These are phyloP conservation scores for Saksenaea vasiformis DNA, from an alignment of 371 early-diverging fungal genomes.

Conservation along the genomic window DNA sequence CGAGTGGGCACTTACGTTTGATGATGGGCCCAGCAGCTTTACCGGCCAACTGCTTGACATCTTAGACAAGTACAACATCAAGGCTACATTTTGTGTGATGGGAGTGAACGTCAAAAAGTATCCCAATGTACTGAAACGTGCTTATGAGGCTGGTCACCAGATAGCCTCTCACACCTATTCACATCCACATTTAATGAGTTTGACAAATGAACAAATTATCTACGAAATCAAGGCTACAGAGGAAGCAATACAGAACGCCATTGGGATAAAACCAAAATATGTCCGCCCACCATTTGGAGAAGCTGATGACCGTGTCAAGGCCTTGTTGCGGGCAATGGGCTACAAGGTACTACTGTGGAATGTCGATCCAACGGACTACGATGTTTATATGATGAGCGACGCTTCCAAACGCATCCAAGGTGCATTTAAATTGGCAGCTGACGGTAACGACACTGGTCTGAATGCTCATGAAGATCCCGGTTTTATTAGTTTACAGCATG, in stretches of 20 bases:
- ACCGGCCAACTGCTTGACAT: slow-evolving; percentile 56
- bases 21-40: slow-evolving; percentile 64
- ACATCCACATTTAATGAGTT: slow-evolving; percentile 48
- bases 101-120: slow-evolving; percentile 47
- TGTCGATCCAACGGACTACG: slow-evolving; percentile 52
- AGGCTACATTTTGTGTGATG: slow-evolving; percentile 75
- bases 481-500: slow-evolving; percentile 48
- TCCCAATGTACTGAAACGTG: slow-evolving; percentile 39
- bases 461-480: slow-evolving; percentile 45
- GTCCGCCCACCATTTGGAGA: slow-evolving; percentile 66
- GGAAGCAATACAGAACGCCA: slow-evolving; percentile 41
- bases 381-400: slow-evolving; percentile 29
- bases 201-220: slow-evolving; percentile 40
- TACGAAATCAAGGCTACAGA: slow-evolving; percentile 50
- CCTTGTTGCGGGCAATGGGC: slow-evolving; percentile 44
- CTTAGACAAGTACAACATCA: slow-evolving; percentile 45
- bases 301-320: slow-evolving; percentile 51
- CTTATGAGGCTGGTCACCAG: slow-evolving; percentile 54
- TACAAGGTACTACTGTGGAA: slow-evolving; percentile 60
- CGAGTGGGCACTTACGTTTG: slow-evolving; percentile 57
- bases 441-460: slow-evolving; percentile 29
- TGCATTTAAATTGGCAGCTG: slow-evolving; percentile 24
- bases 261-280: slow-evolving; percentile 60
- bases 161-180: slow-evolving; percentile 57
- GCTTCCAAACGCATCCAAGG: slow-evolving; percentile 22